Conservation (phyloP, 1,139 yeast genomes). For the Protomyces inouyei region DNA sequence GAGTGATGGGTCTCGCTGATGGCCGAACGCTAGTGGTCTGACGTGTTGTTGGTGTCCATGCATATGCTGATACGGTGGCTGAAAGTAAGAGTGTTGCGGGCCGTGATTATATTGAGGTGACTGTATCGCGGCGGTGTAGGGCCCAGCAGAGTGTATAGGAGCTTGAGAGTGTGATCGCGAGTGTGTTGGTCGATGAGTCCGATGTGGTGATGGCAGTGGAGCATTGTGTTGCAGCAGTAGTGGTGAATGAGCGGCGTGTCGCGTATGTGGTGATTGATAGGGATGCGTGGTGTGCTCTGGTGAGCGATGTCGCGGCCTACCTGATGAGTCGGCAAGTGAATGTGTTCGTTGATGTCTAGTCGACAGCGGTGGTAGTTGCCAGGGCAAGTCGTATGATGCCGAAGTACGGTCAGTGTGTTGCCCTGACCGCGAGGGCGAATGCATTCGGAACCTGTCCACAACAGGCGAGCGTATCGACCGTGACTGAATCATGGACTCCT, state of each 20-base stretch:
- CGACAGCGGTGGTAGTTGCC: background rate
- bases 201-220: background rate
- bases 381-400: background rate
- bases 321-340: background rate
- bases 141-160: background rate
- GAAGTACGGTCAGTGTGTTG: background rate
- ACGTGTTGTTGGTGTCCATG: background rate
- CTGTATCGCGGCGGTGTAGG: background rate
- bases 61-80: background rate
- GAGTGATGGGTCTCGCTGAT: background rate
- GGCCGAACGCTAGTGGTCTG: background rate
- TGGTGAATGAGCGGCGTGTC: background rate
- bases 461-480: background rate
- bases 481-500: background rate
- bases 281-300: background rate
- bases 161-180: background rate
- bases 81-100: background rate
- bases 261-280: background rate
- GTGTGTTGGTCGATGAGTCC: background rate
- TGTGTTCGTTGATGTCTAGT: background rate
- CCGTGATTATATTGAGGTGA: background rate
- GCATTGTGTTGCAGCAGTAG: background rate
- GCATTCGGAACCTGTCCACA: background rate
- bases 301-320: background rate
- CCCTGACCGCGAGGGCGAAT: background rate